phyloP scores from a whole-genome alignment of 2,329 filamentous ascomycete species.

The Xylaria sp. region DNA sequence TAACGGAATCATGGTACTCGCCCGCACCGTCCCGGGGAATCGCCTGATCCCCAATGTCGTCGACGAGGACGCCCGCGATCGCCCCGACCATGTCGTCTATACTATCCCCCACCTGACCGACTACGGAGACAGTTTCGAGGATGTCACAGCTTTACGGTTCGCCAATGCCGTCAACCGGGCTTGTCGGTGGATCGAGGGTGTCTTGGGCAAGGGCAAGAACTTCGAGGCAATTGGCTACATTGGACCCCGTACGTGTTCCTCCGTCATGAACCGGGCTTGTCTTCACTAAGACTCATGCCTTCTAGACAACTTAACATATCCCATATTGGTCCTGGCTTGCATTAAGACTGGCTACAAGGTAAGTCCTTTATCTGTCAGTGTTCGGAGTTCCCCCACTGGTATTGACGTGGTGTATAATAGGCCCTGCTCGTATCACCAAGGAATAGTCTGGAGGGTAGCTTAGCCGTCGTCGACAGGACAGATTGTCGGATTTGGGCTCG shows the following conservation, averaged over 20 bases:
- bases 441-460: slow-evolving; percentile 22
- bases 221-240: slow-evolving; percentile 25
- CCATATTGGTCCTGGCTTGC: slow-evolving; percentile 22
- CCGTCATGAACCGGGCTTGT: background rate
- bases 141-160: slow-evolving; percentile 22
- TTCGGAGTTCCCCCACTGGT: background rate
- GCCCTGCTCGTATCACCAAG: slow-evolving; percentile 23
- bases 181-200: slow-evolving; percentile 21
- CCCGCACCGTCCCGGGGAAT: slow-evolving; percentile 16
- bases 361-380: background rate
- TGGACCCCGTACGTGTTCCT: slow-evolving; percentile 20
- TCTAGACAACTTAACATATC: slow-evolving; percentile 22
- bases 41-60: slow-evolving; percentile 24
- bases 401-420: slow-evolving; percentile 7
- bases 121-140: slow-evolving; percentile 22
- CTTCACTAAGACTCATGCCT: slow-evolving; percentile 7
- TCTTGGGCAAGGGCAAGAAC: slow-evolving; percentile 19
- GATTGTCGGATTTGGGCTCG: slow-evolving; percentile 23
- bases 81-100: slow-evolving; percentile 22
- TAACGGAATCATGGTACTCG: slow-evolving; percentile 15
- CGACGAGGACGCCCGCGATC: slow-evolving; percentile 22
- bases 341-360: slow-evolving; percentile 26
- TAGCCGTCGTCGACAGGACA: slow-evolving; percentile 22
- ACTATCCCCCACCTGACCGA: slow-evolving; percentile 24
- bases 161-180: slow-evolving; percentile 24